Evolutionary conservation across 73 alveolate genomes (phyloP).

Genomic region (Blepharisma stoltei): DNA sequence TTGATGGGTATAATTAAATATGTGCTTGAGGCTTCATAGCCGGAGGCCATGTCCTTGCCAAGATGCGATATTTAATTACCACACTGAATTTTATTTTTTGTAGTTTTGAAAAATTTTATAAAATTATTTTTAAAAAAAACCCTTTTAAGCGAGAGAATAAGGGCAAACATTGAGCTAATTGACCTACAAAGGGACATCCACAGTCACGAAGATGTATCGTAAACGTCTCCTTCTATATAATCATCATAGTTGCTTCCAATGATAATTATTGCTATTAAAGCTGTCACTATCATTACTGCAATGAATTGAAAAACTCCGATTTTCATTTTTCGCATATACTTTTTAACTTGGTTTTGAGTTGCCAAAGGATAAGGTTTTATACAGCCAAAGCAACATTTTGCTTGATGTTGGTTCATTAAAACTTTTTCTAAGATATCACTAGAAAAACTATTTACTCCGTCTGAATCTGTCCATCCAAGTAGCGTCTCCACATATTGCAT

Average conservation of each 20-base stretch:
- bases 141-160: no score
- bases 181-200: background rate
- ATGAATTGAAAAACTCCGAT: background rate
- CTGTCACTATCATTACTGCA: background rate
- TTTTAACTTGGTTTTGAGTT: background rate
- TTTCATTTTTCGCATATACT: background rate
- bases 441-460: background rate
- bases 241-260: background rate
- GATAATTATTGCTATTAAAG: background rate
- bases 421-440: background rate
- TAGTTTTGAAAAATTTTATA: no score
- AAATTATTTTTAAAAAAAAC: no score
- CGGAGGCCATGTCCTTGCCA: no score
- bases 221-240: background rate
- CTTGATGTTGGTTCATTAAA: background rate
- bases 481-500: slow-evolving; percentile 6
- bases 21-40: no score
- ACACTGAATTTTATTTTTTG: no score
- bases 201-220: background rate
- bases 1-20: no score
- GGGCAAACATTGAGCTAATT: background rate
- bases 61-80: no score
- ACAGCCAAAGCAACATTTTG: background rate
- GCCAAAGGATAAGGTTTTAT: background rate
- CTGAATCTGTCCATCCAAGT: background rate